Conservation (phyloP, 1,284 basidiomycete genomes). For the Ganoderma meredithae region DNA sequence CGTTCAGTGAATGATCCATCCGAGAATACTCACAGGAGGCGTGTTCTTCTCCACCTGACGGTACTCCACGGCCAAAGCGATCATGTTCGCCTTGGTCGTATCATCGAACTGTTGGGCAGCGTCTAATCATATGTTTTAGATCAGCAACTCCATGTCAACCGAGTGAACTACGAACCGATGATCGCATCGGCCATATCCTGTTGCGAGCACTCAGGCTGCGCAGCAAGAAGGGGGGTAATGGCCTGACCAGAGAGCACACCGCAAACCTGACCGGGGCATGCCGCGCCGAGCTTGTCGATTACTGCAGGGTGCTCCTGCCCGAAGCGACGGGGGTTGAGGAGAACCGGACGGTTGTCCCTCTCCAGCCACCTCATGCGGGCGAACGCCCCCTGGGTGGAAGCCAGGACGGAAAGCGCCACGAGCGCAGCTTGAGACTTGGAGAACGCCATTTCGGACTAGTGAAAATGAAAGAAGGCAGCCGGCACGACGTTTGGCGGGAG, state of each 20-base stretch:
- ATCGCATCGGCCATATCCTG: slow-evolving; percentile 68
- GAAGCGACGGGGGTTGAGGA: slow-evolving; percentile 60
- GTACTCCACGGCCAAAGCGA: slow-evolving; percentile 61
- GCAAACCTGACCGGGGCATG: slow-evolving; percentile 60
- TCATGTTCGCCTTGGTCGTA: slow-evolving; percentile 58
- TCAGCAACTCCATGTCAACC: background rate
- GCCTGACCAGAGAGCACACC: slow-evolving; percentile 54
- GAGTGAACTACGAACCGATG: slow-evolving; percentile 51
- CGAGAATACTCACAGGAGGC: slow-evolving; percentile 53
- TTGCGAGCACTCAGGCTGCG: slow-evolving; percentile 62
- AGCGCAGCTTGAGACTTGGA: slow-evolving; percentile 48
- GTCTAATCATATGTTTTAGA: slow-evolving; percentile 44
- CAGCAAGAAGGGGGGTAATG: slow-evolving; percentile 62
- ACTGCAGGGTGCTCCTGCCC: slow-evolving; percentile 59
- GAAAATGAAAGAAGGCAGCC: slow-evolving; percentile 34
- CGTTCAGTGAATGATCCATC: background rate
- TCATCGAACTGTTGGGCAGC: slow-evolving; percentile 60
- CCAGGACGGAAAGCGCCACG: slow-evolving; percentile 48
- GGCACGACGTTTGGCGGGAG: slow-evolving; percentile 34
- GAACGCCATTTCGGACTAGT: slow-evolving; percentile 50
- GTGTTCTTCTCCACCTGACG: slow-evolving; percentile 71
- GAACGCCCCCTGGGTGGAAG: slow-evolving; percentile 48
- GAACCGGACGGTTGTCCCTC: slow-evolving; percentile 52
- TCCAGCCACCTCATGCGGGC: slow-evolving; percentile 58
- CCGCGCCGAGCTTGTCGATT: slow-evolving; percentile 52